Conservation (phyloP, 2,329 filamentous ascomycete species). For the Colletotrichum sp. region DNA sequence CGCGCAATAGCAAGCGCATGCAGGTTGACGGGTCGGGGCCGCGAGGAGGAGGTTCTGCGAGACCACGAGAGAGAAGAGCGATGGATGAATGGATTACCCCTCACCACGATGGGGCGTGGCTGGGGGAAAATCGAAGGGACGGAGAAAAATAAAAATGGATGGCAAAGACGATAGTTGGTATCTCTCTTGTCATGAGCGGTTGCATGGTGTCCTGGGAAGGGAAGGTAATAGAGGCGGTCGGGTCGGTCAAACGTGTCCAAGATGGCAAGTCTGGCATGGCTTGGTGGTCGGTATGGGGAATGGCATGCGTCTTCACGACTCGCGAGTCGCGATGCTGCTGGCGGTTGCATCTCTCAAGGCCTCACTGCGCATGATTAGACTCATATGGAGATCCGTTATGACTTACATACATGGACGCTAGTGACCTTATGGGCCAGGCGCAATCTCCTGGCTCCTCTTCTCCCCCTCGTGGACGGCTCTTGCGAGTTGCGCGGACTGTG, state of each 20-base stretch:
- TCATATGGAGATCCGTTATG: slow-evolving; percentile 19
- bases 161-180: background rate
- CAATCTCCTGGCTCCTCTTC: slow-evolving; percentile 16
- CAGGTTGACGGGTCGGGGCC: background rate
- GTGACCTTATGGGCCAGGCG: slow-evolving; percentile 9
- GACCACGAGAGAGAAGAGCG: background rate
- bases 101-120: background rate
- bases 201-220: background rate
- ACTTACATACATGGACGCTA: slow-evolving; percentile 21
- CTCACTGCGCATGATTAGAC: slow-evolving; percentile 18
- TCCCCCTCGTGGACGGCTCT: background rate
- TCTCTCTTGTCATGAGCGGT: background rate
- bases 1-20: slow-evolving; percentile 3
- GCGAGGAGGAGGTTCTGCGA: background rate
- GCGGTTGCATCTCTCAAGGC: slow-evolving; percentile 14
- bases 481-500: background rate
- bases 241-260: background rate
- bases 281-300: background rate
- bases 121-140: background rate
- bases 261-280: background rate
- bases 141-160: background rate
- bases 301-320: slow-evolving; percentile 14
- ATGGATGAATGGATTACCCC: background rate
- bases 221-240: slow-evolving; percentile 3
- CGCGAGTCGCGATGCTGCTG: slow-evolving; percentile 17